Conservation (phyloP, 148 eudicot species). For the Fagopyrum homotropicum region DNA sequence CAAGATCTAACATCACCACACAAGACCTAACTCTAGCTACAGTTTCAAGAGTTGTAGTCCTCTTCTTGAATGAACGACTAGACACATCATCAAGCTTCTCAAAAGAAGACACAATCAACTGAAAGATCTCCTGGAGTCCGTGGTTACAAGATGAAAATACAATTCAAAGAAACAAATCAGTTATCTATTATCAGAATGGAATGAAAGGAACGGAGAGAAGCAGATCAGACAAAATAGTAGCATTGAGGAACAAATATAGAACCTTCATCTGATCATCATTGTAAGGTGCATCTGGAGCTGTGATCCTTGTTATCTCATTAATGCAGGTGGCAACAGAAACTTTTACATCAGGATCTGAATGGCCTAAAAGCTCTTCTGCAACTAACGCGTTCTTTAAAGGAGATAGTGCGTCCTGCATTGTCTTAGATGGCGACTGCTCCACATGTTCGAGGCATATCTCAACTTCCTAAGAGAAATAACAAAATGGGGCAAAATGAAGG, state of each 20-base stretch:
- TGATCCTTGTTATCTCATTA: slow-evolving; percentile 95
- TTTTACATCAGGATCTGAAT: slow-evolving; percentile 64
- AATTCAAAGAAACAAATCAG: not conserved
- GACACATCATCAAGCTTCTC: slow-evolving; percentile 61
- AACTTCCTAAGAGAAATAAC: slow-evolving; percentile 40
- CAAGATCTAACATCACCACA: slow-evolving; percentile 97
- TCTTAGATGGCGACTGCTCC: slow-evolving; percentile 79
- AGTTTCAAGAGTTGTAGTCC: slow-evolving; percentile 75
- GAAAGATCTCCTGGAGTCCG: slow-evolving; percentile 35
- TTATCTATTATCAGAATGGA: not conserved
- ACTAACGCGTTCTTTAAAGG: slow-evolving; percentile 68
- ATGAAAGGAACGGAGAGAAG: not conserved
- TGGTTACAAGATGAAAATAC: not conserved
- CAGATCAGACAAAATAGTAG: not conserved
- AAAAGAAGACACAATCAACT: slow-evolving; percentile 81
- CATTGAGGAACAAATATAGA: slow-evolving; percentile 8
- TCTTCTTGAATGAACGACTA: slow-evolving; percentile 52
- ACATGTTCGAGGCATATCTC: slow-evolving; percentile 53
- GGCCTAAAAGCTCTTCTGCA: slow-evolving; percentile 42
- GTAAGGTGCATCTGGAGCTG: slow-evolving; percentile 97
- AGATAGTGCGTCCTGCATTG: slow-evolving; percentile 66
- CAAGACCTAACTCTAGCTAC: slow-evolving; percentile 91
- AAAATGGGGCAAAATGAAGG: not conserved
- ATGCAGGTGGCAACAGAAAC: slow-evolving; percentile 92
- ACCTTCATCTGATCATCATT: slow-evolving; percentile 93